These are phyloP conservation scores for Astrocystis sublimbata DNA, from an alignment of 495 filamentous ascomycete genomes.

Conservation along the genomic window DNA sequence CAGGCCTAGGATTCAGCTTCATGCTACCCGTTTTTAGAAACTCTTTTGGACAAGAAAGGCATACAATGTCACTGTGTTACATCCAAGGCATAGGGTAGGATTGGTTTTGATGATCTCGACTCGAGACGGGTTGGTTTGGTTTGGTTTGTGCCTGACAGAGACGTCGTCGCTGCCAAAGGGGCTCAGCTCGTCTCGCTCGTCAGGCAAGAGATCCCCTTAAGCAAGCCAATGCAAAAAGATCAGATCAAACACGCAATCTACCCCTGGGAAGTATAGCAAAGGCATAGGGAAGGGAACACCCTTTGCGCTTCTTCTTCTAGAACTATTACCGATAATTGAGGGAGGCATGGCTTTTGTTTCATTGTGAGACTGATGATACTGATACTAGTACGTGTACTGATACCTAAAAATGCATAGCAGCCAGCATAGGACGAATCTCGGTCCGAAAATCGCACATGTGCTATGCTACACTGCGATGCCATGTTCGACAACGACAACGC, in stretches of 20 bases:
- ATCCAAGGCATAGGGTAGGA: background rate
- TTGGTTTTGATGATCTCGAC: background rate
- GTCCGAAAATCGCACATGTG: background rate
- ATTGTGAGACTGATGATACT: too few relatives aligned
- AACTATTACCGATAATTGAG: too few relatives aligned
- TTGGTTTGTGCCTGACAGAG: conserved; percentile 15
- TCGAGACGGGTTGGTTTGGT: too few relatives aligned
- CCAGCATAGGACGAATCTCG: too few relatives aligned
- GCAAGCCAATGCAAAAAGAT: background rate
- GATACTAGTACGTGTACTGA: too few relatives aligned
- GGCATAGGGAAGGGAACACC: background rate
- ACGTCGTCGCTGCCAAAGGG: background rate
- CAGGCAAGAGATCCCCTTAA: too few relatives aligned
- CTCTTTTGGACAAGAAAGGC: background rate
- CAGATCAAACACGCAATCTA: background rate
- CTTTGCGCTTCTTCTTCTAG: background rate
- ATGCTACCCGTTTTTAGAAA: conserved; percentile 2
- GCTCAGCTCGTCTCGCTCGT: too few relatives aligned
- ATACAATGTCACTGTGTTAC: too few relatives aligned
- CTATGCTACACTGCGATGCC: background rate
- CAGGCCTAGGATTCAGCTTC: background rate
- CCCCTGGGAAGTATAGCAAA: too few relatives aligned
- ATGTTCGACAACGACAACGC: background rate
- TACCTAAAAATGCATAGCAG: too few relatives aligned
- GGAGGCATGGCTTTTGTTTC: background rate